Evolutionary conservation across 495 filamentous ascomycete genomes (phyloP), one percentile per base, ranked within the genome.

Genomic region (Aspergillus saccharolyticus): DNA sequence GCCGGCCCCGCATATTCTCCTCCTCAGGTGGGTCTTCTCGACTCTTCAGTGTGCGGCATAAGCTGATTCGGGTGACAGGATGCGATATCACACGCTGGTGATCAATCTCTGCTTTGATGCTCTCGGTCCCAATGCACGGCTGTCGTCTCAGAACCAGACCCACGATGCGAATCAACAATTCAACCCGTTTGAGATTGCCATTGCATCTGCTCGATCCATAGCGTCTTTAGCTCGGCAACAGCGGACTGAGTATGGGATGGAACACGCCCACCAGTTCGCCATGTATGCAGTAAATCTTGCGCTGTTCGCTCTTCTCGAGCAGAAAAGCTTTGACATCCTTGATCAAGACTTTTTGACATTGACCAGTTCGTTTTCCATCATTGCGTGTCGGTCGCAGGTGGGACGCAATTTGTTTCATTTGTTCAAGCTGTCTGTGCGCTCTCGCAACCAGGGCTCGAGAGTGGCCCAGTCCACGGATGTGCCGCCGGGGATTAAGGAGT

Each of bases 241-340:
- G 17, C 55, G 56, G 18, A 50, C 50, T 4, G 58, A 66, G 22
- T 72, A 63, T 20, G 68, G 68, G 1, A 66, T 72, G 30, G 56
- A 61, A 49, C 61, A 67, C 44, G 60, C 66, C 45, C 70, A 72
- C 55, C 64, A 66, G 52, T 72, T 67, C 47, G 57, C 64, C 22
- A 64, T 70, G 59, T 72, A 69, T 43, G 66, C 68, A n/a, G 57
- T 70, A 16, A 67, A 66, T 18, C 63, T 72, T 2, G 66, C 67
- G 6, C 55, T 72, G 4, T 72, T 70, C 46, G 55, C 59, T 8
- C 49, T 72, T 16, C 55, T 72, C 16, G 62, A 67, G 8, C 63
- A 67, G n/a, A 46, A 56, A 1, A 39, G 24, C 6, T 68, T 70
- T 25, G 63, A 70, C 21, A 62, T 70, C 16, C 47, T 66, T 0